These are phyloP conservation scores for Lachnellula subtilissima DNA, from an alignment of 2,329 filamentous ascomycete genomes.

Conservation along the genomic window DNA sequence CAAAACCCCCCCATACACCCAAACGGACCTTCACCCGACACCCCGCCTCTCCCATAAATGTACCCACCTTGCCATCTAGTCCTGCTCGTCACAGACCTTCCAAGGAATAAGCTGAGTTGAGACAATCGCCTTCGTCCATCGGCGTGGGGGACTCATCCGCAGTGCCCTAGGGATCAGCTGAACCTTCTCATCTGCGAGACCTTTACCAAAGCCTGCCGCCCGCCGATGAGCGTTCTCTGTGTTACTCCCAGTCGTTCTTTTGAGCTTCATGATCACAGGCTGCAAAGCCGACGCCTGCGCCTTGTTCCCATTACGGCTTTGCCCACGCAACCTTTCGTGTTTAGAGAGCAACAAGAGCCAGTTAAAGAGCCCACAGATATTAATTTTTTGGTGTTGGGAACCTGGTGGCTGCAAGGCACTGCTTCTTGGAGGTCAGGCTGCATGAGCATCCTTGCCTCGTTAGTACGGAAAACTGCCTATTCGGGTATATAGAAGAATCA, in stretches of 20 bases:
- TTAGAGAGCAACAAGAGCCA: background rate
- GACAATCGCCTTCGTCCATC: slow-evolving; percentile 12
- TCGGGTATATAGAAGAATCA: slow-evolving; percentile 23
- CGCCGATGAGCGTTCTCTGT: slow-evolving; percentile 1
- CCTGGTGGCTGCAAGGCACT: slow-evolving; percentile 31
- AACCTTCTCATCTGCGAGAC: slow-evolving; percentile 1
- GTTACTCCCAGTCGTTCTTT: background rate
- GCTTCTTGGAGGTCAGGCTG: slow-evolving; percentile 20
- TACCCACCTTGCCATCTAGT: background rate
- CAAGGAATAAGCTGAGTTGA: slow-evolving; percentile 21
- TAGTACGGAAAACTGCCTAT: slow-evolving; percentile 16
- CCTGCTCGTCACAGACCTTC: background rate
- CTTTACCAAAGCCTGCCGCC: background rate
- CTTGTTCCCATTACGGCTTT: background rate
- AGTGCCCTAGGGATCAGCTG: slow-evolving; percentile 13
- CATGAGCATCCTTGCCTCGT: slow-evolving; percentile 22
- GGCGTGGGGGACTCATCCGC: slow-evolving; percentile 3
- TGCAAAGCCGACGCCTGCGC: slow-evolving; percentile 1
- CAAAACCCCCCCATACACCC: background rate
- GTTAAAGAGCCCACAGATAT: background rate
- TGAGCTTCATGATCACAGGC: too few species aligned
- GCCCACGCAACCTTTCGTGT: background rate
- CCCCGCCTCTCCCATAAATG: background rate
- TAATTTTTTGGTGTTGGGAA: slow-evolving; percentile 5
- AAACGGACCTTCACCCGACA: background rate